Conservation (phyloP, 2,329 filamentous ascomycete genomes). For the Clonostachys sp. region DNA sequence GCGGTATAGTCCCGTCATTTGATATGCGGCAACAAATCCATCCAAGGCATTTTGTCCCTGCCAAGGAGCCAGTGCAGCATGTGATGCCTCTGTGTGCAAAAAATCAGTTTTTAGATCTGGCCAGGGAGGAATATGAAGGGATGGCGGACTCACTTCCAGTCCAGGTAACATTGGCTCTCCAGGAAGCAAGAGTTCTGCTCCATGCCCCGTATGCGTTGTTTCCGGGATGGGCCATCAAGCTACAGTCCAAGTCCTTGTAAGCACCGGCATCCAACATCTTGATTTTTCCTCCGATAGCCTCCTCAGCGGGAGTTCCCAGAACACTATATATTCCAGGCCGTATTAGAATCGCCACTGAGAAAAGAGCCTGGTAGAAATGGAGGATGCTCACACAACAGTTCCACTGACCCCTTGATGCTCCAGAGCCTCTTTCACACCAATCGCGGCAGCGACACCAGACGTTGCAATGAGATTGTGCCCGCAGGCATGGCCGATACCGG, state of each 20-base stretch:
- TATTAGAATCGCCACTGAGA: not conserved
- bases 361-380: not conserved
- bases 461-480: constrained; percentile 51
- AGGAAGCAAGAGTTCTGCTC: constrained; percentile 4
- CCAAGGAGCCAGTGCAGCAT: constrained; percentile 29
- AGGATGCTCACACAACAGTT: constrained; percentile 2
- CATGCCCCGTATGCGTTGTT: constrained; percentile 4
- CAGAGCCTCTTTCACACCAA: constrained; percentile 9
- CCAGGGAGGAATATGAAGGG: not conserved
- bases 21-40: constrained; percentile 26
- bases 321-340: constrained; percentile 11
- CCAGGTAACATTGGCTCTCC: constrained; percentile 4
- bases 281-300: constrained; percentile 47
- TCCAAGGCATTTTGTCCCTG: constrained; percentile 30
- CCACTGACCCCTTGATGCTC: not conserved
- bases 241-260: constrained; percentile 27
- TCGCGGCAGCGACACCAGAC: constrained; percentile 36
- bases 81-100: constrained; percentile 7
- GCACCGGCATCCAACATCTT: constrained; percentile 37
- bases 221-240: constrained; percentile 19
- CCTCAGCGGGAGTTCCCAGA: constrained; percentile 49
- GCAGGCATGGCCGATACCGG: constrained; percentile 46
- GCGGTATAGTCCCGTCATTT: constrained; percentile 25
- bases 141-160: not conserved
- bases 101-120: too few relatives aligned